phyloP scores from a whole-genome alignment of 176 grass and related monocot species.

The Pontederia paniculata region DNA sequence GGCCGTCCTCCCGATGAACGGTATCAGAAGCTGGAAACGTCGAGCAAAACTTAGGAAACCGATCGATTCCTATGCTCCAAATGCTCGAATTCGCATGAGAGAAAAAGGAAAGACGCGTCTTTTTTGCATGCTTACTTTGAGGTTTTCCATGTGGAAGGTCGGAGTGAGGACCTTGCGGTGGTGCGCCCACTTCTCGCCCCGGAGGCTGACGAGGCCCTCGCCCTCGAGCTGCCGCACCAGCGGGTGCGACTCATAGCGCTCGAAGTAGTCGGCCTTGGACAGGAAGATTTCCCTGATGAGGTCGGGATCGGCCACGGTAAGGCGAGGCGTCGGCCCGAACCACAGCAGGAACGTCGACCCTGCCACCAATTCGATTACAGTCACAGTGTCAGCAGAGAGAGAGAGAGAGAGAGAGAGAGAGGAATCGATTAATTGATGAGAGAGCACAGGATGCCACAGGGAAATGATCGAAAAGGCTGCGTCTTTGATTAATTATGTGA shows the following conservation, averaged over 20 bases:
- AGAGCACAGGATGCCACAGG: neutral
- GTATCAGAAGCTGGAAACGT: slow-evolving; percentile 47
- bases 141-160: slow-evolving; percentile 94
- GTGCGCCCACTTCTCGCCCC: slow-evolving; percentile 90
- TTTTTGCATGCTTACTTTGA: slow-evolving; percentile 42
- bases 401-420: too few species aligned
- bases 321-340: slow-evolving; percentile 82
- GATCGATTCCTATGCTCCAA: neutral
- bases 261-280: slow-evolving; percentile 74
- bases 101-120: neutral
- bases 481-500: neutral
- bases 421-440: neutral
- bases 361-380: slow-evolving; percentile 15
- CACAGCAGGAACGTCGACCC: slow-evolving; percentile 94
- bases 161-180: slow-evolving; percentile 81
- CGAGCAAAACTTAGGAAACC: neutral
- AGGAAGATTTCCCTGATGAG: slow-evolving; percentile 88
- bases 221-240: slow-evolving; percentile 95
- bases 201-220: slow-evolving; percentile 87
- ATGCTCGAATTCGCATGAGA: neutral
- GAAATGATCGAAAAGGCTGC: neutral
- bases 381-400: neutral
- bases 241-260: slow-evolving; percentile 95
- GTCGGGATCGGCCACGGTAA: slow-evolving; percentile 75
- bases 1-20: slow-evolving; percentile 70